Percentiles rank a stretch among this genome's conserved stretches.
Conservation (phyloP, 345 rosid genomes). For the Murraya koenigii region DNA sequence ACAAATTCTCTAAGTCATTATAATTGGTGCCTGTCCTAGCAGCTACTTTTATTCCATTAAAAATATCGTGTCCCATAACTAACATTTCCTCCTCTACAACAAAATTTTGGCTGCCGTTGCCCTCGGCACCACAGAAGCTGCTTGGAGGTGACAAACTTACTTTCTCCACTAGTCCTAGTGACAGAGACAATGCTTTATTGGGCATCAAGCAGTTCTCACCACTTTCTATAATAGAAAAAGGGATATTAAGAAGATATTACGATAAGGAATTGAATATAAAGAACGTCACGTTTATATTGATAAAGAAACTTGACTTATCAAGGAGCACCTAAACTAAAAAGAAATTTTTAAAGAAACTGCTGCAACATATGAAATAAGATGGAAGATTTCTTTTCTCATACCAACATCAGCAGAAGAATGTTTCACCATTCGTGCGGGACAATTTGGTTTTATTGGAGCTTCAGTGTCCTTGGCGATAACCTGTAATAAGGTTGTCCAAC, state of each 20-base stretch:
- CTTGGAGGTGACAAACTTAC: constrained; percentile 7
- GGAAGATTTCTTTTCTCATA: constrained; percentile 7
- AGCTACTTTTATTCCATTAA: constrained; percentile 13
- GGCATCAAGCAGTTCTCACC: constrained; percentile 19
- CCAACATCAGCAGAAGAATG: constrained; percentile 34
- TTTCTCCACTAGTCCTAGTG: constrained; percentile 36
- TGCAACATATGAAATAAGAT: background rate
- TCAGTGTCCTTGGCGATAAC: constrained; percentile 54
- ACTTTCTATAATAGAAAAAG: constrained; percentile 30
- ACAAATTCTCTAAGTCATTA: background rate
- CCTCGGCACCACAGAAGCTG: constrained; percentile 19
- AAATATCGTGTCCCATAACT: constrained; percentile 15
- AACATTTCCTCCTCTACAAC: constrained; percentile 24
- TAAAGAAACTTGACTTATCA: background rate
- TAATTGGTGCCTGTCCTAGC: background rate
- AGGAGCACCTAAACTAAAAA: background rate
- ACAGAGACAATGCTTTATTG: constrained; percentile 17
- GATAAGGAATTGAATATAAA: background rate
- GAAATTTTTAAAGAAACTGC: background rate
- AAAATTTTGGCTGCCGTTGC: constrained; percentile 21
- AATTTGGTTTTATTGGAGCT: constrained; percentile 22
- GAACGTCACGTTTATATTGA: background rate
- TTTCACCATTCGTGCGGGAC: constrained; percentile 23
- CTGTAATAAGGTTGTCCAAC: constrained; percentile 33
- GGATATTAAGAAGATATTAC: background rate